Base-by-base conservation (phyloP, 306 rosid species). In the Cucumis hystrix region DNA sequence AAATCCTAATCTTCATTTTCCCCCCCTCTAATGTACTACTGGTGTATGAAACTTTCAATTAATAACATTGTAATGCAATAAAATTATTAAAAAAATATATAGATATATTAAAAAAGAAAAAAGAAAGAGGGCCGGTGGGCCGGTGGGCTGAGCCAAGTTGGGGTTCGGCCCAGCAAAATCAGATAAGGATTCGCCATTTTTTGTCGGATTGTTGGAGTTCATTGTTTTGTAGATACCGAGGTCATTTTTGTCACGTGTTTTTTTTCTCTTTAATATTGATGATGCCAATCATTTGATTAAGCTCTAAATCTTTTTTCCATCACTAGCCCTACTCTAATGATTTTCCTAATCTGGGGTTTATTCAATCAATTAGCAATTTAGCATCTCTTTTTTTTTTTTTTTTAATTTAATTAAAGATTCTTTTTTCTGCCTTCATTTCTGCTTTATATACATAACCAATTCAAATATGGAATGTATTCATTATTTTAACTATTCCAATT, bases 121-220 rank as follows among this genome's bases (percentile, higher is more conserved):
- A 0, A 66, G 4, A 39, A 66, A 6, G 56, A 2, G 30, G 30
- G 30, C 3, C 3, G 30, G 30, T 2, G 51, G 74, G 56, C 35
- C 56, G 33, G 37, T 20, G 74, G 74, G 74, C 74, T 68, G 74
- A 43, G 74, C 74, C 0, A 68, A 68, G 37, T 68, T 68, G 56
- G 74, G 37, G 18, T 43, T 68, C 54, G 74, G 74, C 74, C 74
- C 74, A 68, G 55, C 56, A 68, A 12, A 68, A 20, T 39, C 72
- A 18, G 72, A 66, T 66, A 39, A 66, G 72, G 51, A 18, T 18
- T 0, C 72, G 72, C 28, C 72, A 66, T 23, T 25, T 7, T 12
- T 20, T 68, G 74, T 68, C 74, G 33, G 74, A 68, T 68, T 33
- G 70, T 33, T 43, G 51, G 14, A 33, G 70, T 21, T 17, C 21